These are phyloP conservation scores for Mediolabrus comicus DNA, from an alignment of 108 stramenopile genomes.

Conservation along the genomic window DNA sequence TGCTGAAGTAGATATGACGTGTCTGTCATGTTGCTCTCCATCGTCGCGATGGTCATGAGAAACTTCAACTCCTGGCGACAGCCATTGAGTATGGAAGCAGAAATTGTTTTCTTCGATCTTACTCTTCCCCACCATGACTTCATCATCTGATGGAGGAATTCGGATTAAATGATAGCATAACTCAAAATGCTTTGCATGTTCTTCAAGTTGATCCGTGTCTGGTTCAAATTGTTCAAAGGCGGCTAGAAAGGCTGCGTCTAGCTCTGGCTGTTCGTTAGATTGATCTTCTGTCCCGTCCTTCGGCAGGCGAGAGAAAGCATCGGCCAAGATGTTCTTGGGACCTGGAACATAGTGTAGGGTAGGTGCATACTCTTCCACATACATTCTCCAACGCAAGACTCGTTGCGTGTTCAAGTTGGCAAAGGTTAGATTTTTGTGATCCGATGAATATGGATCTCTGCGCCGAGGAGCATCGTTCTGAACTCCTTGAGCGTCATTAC, in stretches of 20 bases:
- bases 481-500: slow-evolving; percentile 29
- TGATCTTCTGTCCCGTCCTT: background rate
- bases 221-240: background rate
- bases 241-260: no score
- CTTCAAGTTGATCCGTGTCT: no score
- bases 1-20: background rate
- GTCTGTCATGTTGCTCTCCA: background rate
- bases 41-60: background rate
- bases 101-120: background rate
- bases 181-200: background rate
- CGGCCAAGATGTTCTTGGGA: slow-evolving; percentile 42
- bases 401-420: slow-evolving; percentile 37
- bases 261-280: no score
- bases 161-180: background rate
- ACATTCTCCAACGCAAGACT: slow-evolving; percentile 40
- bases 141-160: background rate
- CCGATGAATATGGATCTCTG: slow-evolving; percentile 31
- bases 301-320: slow-evolving; percentile 21
- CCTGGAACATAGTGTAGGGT: slow-evolving; percentile 30
- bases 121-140: background rate
- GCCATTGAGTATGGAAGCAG: no score
- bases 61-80: no score
- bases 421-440: slow-evolving; percentile 45
- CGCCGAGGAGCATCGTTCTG: slow-evolving; percentile 1
- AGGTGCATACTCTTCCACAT: slow-evolving; percentile 42